Evolutionary conservation across 805 yeast species (phyloP).

Genomic region (Suhomyces emberorum): DNA sequence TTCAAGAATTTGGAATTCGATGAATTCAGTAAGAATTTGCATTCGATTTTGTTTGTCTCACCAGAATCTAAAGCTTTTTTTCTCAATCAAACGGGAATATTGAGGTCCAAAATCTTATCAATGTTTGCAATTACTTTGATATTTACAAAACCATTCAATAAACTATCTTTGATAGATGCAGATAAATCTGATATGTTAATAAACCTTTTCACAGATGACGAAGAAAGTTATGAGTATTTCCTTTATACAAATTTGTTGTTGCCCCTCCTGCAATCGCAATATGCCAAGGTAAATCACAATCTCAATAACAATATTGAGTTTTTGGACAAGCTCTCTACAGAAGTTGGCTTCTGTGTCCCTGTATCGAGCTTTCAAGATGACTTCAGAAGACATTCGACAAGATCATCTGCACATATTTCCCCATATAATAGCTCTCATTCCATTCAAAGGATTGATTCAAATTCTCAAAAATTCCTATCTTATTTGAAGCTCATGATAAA

Average conservation of each 20-base stretch:
- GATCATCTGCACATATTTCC: conserved; percentile 2
- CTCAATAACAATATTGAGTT: conserved; percentile 9
- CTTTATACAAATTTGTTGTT: conserved; percentile 18
- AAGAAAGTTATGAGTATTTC: conserved; percentile 12
- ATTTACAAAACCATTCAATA: conserved; percentile 28
- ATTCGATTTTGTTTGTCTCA: background rate
- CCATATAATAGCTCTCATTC: background rate
- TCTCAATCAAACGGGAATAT: conserved; percentile 1
- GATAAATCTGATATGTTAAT: conserved; percentile 14
- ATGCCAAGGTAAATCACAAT: conserved; percentile 12
- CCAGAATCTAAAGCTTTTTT: conserved; percentile 2
- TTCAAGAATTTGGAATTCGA: conserved; percentile 25
- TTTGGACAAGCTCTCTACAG: conserved; percentile 5
- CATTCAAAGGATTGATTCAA: background rate
- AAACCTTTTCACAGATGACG: conserved; percentile 16
- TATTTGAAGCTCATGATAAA: conserved; percentile 27
- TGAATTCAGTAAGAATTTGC: conserved; percentile 24
- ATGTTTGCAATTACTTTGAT: conserved; percentile 24
- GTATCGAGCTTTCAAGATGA: background rate
- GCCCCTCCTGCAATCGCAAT: conserved; percentile 21
- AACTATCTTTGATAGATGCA: conserved; percentile 21
- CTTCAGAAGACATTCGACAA: too few relatives aligned
- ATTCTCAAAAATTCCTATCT: conserved; percentile 15
- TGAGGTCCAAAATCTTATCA: conserved; percentile 19
- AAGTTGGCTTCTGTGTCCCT: conserved; percentile 20